Base-by-base conservation (phyloP, 2,329 filamentous ascomycete genomes). In the Alternaria postmessia region DNA sequence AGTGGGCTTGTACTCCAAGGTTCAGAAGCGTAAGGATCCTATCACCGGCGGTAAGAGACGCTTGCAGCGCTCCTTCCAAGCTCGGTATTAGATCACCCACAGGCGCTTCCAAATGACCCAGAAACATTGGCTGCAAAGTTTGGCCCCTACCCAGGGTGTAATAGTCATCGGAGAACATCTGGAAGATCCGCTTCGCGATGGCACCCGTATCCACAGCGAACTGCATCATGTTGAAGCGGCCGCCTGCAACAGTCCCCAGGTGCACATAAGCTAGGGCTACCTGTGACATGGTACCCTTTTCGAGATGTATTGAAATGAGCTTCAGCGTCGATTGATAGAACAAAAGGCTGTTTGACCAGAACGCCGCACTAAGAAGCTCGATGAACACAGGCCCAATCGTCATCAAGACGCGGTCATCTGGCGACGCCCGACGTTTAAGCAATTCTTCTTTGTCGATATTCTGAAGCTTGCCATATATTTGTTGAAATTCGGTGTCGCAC, bases 401-500 rank as follows among this genome's bases (percentile, higher is more conserved):
- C 32, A 85, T 82, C 51, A 91, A 76, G 26, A 84, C 81, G 3
- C 85, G 79, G 62, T 90, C 85, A 12, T 80, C 81, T 0, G 79
- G 74, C 18, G 78, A 74, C 14, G 75, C 68, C n/a, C 63, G 67
- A 26, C 71, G 63, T 34, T 70, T 65, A 1, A 80, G 58, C 11
- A 80, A 41, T 26, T 77, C 64, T 88, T 88, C 77, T 85, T 85
- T 42, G 81, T 84, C 72, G 90, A 80, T 59, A 4, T 61, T 67
- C 43, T 78, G 71, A 11, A 81, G 63, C 9, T 52, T 48, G 58
- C 71, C 38, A 66, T 69, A 67, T 65, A 78, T 22, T 53, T 84
- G 82, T 66, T 88, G 84, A 69, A 95, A 97, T 54, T 90, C 87
- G 18, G 81, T 80, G 72, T 97, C 94, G 70, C 92, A 96, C 67